phyloP scores from a whole-genome alignment of 1,284 basidiomycete genomes.

The Cryptococcus maquisensis region DNA sequence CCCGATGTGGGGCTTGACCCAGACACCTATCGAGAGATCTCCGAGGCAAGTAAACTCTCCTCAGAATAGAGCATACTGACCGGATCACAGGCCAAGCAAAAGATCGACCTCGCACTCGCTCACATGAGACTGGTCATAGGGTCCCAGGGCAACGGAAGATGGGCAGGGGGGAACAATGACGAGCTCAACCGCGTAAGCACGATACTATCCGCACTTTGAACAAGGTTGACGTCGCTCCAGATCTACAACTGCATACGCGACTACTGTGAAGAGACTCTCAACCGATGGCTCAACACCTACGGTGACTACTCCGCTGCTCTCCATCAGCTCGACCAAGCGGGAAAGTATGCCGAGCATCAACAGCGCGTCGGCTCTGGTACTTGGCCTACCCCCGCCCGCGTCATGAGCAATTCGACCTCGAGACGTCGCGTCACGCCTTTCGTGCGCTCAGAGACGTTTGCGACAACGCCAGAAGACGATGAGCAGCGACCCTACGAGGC shows the following conservation, averaged over 20 bases:
- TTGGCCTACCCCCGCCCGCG: background rate
- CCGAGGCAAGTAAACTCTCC: background rate
- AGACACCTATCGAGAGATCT: background rate
- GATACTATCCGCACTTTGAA: background rate
- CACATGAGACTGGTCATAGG: slow-evolving; percentile 1
- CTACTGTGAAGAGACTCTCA: background rate
- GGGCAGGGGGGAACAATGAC: background rate
- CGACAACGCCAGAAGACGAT: background rate
- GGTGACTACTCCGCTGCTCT: background rate
- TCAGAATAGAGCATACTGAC: background rate
- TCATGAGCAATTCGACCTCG: background rate
- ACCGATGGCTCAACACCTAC: background rate
- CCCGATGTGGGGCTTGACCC: background rate
- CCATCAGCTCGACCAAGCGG: background rate
- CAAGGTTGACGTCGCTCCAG: background rate
- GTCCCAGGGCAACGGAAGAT: background rate
- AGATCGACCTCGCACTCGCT: background rate
- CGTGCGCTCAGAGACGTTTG: background rate
- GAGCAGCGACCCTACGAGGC: background rate
- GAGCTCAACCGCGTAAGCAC: background rate
- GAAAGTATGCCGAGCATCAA: background rate
- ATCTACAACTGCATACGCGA: background rate
- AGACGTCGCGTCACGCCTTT: background rate
- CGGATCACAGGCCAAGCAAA: background rate
- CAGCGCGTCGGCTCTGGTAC: background rate